Percentiles rank a stretch among this genome's conserved stretches.
Conservation (phyloP, 2,329 filamentous ascomycete species). For the Chaetomium strumarium region DNA sequence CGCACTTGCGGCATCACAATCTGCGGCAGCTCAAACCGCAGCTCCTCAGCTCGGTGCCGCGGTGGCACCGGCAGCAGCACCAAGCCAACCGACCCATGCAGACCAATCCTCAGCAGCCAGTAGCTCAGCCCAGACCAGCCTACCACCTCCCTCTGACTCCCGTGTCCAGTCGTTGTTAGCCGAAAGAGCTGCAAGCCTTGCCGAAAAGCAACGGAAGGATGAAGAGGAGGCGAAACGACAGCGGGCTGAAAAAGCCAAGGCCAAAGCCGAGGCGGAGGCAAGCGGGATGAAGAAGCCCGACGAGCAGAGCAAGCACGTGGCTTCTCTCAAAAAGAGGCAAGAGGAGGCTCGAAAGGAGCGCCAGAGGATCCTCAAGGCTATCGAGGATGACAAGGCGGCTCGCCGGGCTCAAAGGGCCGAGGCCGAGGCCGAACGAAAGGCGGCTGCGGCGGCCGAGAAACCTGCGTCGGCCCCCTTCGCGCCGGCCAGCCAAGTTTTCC, state of each 20-base stretch:
- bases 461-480: conserved; percentile 16
- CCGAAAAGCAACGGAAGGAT: conserved; percentile 42
- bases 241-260: conserved; percentile 33
- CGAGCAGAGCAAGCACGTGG: conserved; percentile 42
- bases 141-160: conserved; percentile 21
- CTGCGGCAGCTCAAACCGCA: background rate
- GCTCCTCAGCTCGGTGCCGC: background rate
- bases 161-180: conserved; percentile 34
- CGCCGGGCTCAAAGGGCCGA: conserved; percentile 52
- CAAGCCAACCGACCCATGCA: background rate
- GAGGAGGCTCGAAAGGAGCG: conserved; percentile 62
- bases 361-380: conserved; percentile 64
- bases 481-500: conserved; percentile 29
- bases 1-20: conserved; percentile 29
- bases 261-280: conserved; percentile 28
- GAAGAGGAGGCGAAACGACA: conserved; percentile 32
- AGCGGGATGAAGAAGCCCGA: conserved; percentile 25
- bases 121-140: conserved; percentile 23
- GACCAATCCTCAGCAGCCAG: conserved; percentile 16
- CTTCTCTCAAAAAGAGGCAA: conserved; percentile 56
- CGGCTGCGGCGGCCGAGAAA: conserved; percentile 26
- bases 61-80: background rate
- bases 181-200: conserved; percentile 44
- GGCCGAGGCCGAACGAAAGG: conserved; percentile 29
- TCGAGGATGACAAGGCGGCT: conserved; percentile 70